Base-by-base conservation (phyloP, 768 basidiomycete genomes). In the Leccinum boreale region DNA sequence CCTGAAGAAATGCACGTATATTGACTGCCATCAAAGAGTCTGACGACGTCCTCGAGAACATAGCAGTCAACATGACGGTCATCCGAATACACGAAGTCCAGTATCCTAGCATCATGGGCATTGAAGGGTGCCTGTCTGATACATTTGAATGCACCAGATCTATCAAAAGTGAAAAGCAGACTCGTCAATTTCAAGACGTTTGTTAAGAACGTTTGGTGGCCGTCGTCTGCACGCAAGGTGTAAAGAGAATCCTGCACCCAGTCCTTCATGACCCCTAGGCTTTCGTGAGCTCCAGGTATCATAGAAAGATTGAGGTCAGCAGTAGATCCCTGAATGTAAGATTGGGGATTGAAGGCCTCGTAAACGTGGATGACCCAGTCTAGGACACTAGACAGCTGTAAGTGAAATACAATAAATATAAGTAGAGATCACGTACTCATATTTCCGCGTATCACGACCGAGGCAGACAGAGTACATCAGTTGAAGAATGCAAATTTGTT, bases 211-310 rank as follows among this genome's bases (percentile, higher is more conserved):
- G 4, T 7, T 1, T 3, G 6, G 21, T 1, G 42, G 7, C 51
- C 44, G 4, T 36, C 3, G 14, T 39, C 9, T 19, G 50, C 35
- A 15, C 12, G 31, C 31, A 64, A 59, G 26, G 70, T 10, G 77
- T 62, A 83, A 81, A 87, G 46, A 74, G 78, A 63, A 3, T 74
- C 72, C 7, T 74, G 71, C 11, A 79, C 63, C 85, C 84, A 87
- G 42, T 73, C 67, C 29, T 73, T 73, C 33, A 83, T 68, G 5
- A 77, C 68, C 6, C 67, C 63, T 2, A 79, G 67, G 4, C 71
- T 75, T 21, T 67, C 65, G 1, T 65, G 62, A 31, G 74, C 74
- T 55, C 80, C 76, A 1, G 79, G 78, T 28, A 83, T 78, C 11
- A 59, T 26, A 2, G 61, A 59, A 10, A 70, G 54, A 33, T 77